These are phyloP conservation scores for Sugiyamaella xylanicola DNA, from an alignment of 1,139 yeast genomes.

Conservation along the genomic window DNA sequence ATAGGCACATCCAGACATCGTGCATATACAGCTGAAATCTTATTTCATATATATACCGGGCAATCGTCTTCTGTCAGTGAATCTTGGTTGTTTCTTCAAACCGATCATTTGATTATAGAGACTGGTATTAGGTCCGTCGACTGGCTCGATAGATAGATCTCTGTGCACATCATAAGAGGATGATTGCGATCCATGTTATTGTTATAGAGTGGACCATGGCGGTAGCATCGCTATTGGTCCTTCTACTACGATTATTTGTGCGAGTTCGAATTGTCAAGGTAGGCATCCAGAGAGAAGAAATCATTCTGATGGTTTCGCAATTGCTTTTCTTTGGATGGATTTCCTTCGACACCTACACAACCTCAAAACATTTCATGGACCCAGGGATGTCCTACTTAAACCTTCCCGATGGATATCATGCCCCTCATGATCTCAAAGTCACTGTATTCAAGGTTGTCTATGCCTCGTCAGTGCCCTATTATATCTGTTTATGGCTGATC, in stretches of 20 bases:
- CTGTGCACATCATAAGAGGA: background rate
- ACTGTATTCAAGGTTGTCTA: constrained; percentile 36
- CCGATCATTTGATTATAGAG: background rate
- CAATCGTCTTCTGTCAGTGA: background rate
- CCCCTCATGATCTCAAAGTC: constrained; percentile 27
- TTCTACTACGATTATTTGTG: constrained; percentile 34
- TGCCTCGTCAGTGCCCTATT: constrained; percentile 38
- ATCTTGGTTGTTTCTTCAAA: background rate
- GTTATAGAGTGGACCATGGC: constrained; percentile 37
- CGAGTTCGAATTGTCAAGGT: constrained; percentile 32
- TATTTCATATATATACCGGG: background rate
- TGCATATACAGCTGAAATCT: background rate
- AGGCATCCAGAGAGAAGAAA: constrained; percentile 38
- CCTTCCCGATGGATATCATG: constrained; percentile 21
- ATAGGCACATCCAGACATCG: background rate
- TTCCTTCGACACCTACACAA: constrained; percentile 35
- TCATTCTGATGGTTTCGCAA: constrained; percentile 35
- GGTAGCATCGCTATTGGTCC: constrained; percentile 27
- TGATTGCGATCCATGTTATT: constrained; percentile 12
- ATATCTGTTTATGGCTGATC: constrained; percentile 37
- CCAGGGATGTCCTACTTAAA: constrained; percentile 33
- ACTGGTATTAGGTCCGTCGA: background rate
- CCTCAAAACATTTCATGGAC: constrained; percentile 38
- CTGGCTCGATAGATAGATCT: constrained; percentile 7
- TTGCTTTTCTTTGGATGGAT: constrained; percentile 36